Percentiles rank a stretch among this genome's conserved stretches.
phyloP scores from a whole-genome alignment of 192 early-diverging fungal genomes.

The Rhizoclosmatium globosum region DNA sequence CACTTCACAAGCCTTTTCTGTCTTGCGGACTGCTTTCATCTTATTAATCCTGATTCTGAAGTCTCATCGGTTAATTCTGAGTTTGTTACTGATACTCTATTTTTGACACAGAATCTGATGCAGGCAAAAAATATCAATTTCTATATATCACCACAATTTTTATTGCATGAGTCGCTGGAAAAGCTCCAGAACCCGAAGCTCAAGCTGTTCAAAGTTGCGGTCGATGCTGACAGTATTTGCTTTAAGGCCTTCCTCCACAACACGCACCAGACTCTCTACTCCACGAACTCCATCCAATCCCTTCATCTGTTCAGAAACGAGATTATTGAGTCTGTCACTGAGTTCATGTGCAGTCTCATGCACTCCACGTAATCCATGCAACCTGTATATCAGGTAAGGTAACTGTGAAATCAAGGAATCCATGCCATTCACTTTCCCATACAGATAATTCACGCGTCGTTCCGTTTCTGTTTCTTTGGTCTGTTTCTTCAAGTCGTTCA shows the following conservation, averaged over 20 bases:
- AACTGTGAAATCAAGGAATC: conserved; percentile 2
- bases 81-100: too few species aligned
- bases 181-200: background rate
- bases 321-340: background rate
- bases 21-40: too few species aligned
- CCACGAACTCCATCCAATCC: conserved; percentile 22
- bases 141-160: too few species aligned
- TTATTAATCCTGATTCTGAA: too few species aligned
- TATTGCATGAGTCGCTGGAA: too few species aligned
- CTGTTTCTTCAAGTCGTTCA: conserved; percentile 7
- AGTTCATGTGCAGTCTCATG: conserved; percentile 5
- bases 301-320: conserved; percentile 25
- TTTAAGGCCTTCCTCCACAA: conserved; percentile 20
- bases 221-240: conserved; percentile 5
- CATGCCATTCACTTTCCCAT: background rate
- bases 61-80: too few species aligned
- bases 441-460: conserved; percentile 18
- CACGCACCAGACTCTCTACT: conserved; percentile 8
- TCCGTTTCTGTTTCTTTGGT: conserved; percentile 26
- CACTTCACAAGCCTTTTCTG: too few species aligned
- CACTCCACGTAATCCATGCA: conserved; percentile 6
- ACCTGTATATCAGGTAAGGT: conserved; percentile 12
- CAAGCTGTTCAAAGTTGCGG: conserved; percentile 10
- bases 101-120: too few species aligned
- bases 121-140: too few species aligned